phyloP scores from a whole-genome alignment of 352 stramenopile species.

The Globisporangium iwayamae region DNA sequence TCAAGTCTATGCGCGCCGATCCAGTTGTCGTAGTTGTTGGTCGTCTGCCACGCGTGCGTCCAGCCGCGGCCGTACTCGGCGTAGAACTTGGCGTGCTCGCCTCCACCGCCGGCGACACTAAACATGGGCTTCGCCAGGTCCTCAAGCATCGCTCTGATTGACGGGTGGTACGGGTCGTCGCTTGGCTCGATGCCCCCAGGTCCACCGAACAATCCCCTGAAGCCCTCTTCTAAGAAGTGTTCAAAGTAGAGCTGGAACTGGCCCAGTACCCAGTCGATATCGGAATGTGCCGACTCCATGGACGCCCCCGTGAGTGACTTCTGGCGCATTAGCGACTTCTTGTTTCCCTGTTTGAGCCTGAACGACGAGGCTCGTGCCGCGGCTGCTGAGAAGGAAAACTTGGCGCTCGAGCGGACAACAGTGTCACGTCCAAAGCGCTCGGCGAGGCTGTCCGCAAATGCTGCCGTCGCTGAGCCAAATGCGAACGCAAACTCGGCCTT shows the following conservation, averaged over 20 bases:
- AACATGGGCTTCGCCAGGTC: conserved; percentile 49
- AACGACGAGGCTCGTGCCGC: neutral
- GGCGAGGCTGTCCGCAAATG: conserved; percentile 27
- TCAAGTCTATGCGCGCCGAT: conserved; percentile 28
- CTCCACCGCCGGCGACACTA: neutral
- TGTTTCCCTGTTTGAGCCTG: neutral
- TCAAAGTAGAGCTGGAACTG: conserved; percentile 71
- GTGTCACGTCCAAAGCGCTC: conserved; percentile 28
- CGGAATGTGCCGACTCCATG: conserved; percentile 26
- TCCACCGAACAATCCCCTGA: conserved; percentile 22
- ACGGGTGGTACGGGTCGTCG: conserved; percentile 34
- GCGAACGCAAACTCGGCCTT: conserved; percentile 51
- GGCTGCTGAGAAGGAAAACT: neutral
- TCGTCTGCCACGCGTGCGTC: conserved; percentile 62
- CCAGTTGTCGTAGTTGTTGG: conserved; percentile 60
- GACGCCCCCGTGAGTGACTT: conserved; percentile 6
- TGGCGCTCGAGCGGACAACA: conserved; percentile 5
- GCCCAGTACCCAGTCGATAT: conserved; percentile 56
- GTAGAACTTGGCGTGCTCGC: conserved; percentile 39
- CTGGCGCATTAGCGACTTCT: conserved; percentile 8
- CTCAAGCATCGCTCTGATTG: conserved; percentile 48
- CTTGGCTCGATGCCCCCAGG: conserved; percentile 13
- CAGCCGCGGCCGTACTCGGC: conserved; percentile 57
- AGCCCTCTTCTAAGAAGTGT: conserved; percentile 42
- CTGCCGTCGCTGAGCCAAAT: conserved; percentile 38